These are phyloP conservation scores for Pyrus hybrid DNA, from an alignment of 331 rosid genomes.

Conservation along the genomic window DNA sequence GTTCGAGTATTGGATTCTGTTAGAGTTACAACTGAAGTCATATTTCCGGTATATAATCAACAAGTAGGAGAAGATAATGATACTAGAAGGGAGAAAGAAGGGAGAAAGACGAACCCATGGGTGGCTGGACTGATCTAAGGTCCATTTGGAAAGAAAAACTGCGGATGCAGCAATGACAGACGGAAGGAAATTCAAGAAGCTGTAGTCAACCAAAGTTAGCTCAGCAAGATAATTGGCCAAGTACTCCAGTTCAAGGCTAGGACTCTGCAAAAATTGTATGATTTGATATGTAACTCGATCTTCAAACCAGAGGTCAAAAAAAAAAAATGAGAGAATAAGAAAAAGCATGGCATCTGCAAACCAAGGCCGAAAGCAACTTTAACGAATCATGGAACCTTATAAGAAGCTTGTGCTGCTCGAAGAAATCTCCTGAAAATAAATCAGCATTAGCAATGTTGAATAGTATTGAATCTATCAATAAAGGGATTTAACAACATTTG, in stretches of 20 bases:
- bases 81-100: slow-evolving; percentile 6
- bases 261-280: slow-evolving; percentile 38
- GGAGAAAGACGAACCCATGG: slow-evolving; percentile 72
- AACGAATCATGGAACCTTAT: slow-evolving; percentile 43
- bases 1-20: slow-evolving; percentile 84
- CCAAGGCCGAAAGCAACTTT: slow-evolving; percentile 7
- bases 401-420: slow-evolving; percentile 85
- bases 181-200: slow-evolving; percentile 70
- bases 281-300: background rate
- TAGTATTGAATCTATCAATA: background rate
- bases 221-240: slow-evolving; percentile 83
- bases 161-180: slow-evolving; percentile 89
- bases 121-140: slow-evolving; percentile 64
- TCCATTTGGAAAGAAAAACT: slow-evolving; percentile 87
- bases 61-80: slow-evolving; percentile 1
- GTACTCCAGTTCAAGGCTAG: slow-evolving; percentile 79
- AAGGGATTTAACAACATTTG: background rate
- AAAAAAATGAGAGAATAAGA: background rate
- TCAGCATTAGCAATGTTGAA: background rate
- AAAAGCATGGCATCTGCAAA: slow-evolving; percentile 4
- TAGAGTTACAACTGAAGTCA: slow-evolving; percentile 4
- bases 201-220: slow-evolving; percentile 58
- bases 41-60: background rate
- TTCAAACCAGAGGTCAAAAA: slow-evolving; percentile 1
- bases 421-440: slow-evolving; percentile 78